These are phyloP conservation scores for Neurospora africana DNA, from an alignment of 495 filamentous ascomycete species.

Conservation along the genomic window DNA sequence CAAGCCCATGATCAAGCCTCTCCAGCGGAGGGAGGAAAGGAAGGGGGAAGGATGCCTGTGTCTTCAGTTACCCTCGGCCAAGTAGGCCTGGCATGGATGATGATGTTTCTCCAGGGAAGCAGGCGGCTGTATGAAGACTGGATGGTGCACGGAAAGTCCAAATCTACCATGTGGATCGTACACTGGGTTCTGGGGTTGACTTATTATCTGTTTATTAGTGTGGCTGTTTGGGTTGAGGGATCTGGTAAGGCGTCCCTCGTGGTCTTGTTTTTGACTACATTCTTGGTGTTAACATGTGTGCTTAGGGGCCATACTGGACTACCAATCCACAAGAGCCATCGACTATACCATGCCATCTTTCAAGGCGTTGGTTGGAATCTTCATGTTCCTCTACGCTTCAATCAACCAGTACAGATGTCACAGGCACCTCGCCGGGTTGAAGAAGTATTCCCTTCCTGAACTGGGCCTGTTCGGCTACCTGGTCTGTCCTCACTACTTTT, in stretches of 20 bases:
- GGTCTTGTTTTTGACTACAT: not conserved
- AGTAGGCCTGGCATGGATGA: slow-evolving; percentile 52
- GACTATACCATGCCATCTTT: slow-evolving; percentile 38
- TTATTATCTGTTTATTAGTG: slow-evolving; percentile 62
- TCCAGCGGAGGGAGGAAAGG: not conserved
- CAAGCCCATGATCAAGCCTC: no score
- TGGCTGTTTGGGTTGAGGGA: slow-evolving; percentile 83
- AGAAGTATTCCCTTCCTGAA: slow-evolving; percentile 72
- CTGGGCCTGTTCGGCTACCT: slow-evolving; percentile 54
- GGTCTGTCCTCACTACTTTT: slow-evolving; percentile 85
- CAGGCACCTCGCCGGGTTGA: slow-evolving; percentile 63
- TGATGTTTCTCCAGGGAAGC: slow-evolving; percentile 63
- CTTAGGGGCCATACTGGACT: slow-evolving; percentile 21
- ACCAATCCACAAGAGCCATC: slow-evolving; percentile 17
- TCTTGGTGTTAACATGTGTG: slow-evolving; percentile 8
- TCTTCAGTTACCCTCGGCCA: slow-evolving; percentile 47
- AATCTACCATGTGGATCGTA: slow-evolving; percentile 65
- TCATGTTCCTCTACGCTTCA: slow-evolving; percentile 64
- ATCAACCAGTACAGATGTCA: slow-evolving; percentile 74
- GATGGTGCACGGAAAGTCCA: slow-evolving; percentile 49
- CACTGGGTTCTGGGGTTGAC: slow-evolving; percentile 70
- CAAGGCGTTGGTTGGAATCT: slow-evolving; percentile 49
- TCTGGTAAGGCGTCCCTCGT: slow-evolving; percentile 42
- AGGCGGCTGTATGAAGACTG: slow-evolving; percentile 68
- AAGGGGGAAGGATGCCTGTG: not conserved